Percentiles rank a stretch among this genome's conserved stretches.
phyloP scores from a whole-genome alignment of 495 filamentous ascomycete genomes.

The Penicillium maclennaniae region DNA sequence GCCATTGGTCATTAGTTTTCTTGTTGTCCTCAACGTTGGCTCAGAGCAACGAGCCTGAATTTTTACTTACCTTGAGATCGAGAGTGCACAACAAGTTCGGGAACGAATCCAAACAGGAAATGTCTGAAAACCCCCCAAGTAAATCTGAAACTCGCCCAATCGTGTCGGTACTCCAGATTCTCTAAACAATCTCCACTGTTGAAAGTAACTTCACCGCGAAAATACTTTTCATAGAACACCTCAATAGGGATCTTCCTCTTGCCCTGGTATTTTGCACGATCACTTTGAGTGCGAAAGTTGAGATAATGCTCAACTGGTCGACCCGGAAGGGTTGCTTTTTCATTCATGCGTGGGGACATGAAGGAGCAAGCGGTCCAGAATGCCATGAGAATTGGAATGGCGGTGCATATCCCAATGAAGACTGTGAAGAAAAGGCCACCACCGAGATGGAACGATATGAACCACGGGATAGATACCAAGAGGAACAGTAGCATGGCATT shows the following conservation, averaged over 20 bases:
- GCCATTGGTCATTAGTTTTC: no score
- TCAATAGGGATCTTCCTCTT: constrained; percentile 64
- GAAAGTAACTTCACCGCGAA: constrained; percentile 59
- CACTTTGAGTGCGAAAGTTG: constrained; percentile 55
- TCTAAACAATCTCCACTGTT: constrained; percentile 57
- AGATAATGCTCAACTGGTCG: constrained; percentile 62
- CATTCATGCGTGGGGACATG: constrained; percentile 68
- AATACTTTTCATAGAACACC: constrained; percentile 66
- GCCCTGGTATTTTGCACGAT: constrained; percentile 54
- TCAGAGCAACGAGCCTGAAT: no score
- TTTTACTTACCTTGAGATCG: constrained; percentile 57
- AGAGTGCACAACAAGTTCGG: constrained; percentile 76
- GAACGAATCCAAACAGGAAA: constrained; percentile 68
- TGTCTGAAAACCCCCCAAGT: constrained; percentile 65
- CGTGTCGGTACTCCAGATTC: constrained; percentile 60
- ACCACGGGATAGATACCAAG: constrained; percentile 58
- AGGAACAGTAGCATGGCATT: constrained; percentile 58
- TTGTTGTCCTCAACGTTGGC: no score
- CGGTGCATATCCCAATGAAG: constrained; percentile 63
- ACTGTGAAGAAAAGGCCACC: constrained; percentile 68
- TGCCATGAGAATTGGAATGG: constrained; percentile 61
- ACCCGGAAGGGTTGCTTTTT: constrained; percentile 67
- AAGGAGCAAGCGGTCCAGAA: constrained; percentile 69
- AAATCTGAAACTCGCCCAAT: constrained; percentile 73
- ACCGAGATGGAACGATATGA: constrained; percentile 63